Conservation (phyloP, 257 asterid species). For the Solanum clarkiae region DNA sequence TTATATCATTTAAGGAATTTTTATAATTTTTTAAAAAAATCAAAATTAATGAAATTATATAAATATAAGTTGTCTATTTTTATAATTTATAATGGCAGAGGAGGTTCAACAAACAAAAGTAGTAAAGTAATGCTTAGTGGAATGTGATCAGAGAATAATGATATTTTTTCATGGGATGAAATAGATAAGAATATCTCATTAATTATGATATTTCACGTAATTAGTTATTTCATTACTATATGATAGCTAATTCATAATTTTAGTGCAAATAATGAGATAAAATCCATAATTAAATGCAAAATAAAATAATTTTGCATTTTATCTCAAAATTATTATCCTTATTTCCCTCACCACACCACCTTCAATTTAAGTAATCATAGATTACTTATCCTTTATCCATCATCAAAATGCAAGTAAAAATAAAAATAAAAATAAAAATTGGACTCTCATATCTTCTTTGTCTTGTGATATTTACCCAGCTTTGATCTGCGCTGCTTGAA, state of each 20-base stretch:
- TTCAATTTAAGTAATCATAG: not conserved
- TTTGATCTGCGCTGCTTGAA: conserved; percentile 80
- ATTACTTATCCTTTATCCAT: not conserved
- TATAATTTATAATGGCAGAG: no score
- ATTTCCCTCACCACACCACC: not conserved
- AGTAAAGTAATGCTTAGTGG: no score
- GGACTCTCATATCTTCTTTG: conserved; percentile 8
- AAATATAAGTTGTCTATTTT: no score
- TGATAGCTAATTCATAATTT: not conserved
- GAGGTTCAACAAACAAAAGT: no score
- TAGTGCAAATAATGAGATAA: not conserved
- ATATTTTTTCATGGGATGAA: not conserved
- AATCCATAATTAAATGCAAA: not conserved
- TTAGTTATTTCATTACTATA: not conserved
- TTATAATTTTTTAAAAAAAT: no score
- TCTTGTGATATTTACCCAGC: conserved; percentile 61
- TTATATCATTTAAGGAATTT: no score
- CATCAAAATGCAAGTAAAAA: not conserved
- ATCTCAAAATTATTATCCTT: not conserved
- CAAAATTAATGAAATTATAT: no score
- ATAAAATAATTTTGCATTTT: not conserved
- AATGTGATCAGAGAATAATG: no score
- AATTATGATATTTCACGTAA: not conserved
- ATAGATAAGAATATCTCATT: not conserved
- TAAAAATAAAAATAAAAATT: not conserved